These are phyloP conservation scores for Coniella vitis DNA, from an alignment of 2,329 filamentous ascomycete genomes.

Conservation along the genomic window DNA sequence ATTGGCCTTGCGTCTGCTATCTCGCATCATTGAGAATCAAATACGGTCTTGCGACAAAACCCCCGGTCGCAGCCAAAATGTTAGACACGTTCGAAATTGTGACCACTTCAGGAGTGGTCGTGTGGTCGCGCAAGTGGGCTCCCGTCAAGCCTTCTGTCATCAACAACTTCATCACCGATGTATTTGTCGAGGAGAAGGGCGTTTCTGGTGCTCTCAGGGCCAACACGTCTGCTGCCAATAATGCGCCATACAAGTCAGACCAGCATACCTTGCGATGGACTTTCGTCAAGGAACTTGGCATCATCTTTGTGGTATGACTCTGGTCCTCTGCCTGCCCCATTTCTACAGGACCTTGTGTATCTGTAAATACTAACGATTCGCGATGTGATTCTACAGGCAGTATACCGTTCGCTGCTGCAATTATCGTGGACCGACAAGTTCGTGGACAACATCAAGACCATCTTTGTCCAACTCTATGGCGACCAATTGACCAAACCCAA, in stretches of 20 bases:
- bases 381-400: conserved; percentile 57
- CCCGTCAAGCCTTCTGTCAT: conserved; percentile 75
- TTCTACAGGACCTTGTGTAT: conserved; percentile 14
- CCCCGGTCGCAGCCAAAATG: conserved; percentile 46
- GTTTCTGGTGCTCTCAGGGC: conserved; percentile 55
- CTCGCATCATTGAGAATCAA: neutral
- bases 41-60: neutral
- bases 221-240: conserved; percentile 50
- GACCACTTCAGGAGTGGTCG: conserved; percentile 89
- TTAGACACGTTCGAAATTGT: conserved; percentile 95
- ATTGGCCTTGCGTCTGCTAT: neutral
- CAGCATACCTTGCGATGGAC: conserved; percentile 96
- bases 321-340: neutral
- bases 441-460: conserved; percentile 85
- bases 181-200: conserved; percentile 93
- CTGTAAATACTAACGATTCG: neutral
- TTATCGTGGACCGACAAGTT: conserved; percentile 96
- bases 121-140: conserved; percentile 87
- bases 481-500: conserved; percentile 78
- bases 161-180: conserved; percentile 91
- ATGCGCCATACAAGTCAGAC: conserved; percentile 78
- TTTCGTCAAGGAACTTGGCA: conserved; percentile 79
- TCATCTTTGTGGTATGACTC: conserved; percentile 81
- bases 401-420: conserved; percentile 92
- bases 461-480: conserved; percentile 86